Conservation (phyloP, 805 yeast species). For the Saturnispora saitoi region DNA sequence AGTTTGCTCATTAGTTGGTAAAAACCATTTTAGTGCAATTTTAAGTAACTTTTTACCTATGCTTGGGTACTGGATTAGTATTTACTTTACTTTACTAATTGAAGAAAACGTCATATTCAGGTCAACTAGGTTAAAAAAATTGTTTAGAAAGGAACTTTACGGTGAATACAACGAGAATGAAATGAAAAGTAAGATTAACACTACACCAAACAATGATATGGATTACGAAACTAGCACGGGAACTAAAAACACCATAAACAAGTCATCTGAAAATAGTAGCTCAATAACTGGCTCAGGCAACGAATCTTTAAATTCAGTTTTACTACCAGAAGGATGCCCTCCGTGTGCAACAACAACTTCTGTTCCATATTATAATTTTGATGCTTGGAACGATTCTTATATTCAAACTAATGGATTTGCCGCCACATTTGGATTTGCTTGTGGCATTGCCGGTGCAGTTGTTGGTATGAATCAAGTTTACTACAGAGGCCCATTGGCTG, state of each 20-base stretch:
- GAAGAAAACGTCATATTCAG: constrained; percentile 73
- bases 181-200: not conserved
- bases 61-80: constrained; percentile 88
- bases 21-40: constrained; percentile 61
- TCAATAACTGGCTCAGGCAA: not conserved
- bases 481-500: constrained; percentile 71
- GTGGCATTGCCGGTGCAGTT: constrained; percentile 76
- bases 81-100: constrained; percentile 60
- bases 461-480: constrained; percentile 85
- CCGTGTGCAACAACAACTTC: constrained; percentile 14
- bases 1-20: constrained; percentile 68
- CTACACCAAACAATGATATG: not conserved
- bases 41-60: constrained; percentile 78
- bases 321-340: constrained; percentile 8
- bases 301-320: not conserved
- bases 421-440: constrained; percentile 52
- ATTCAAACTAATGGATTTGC: constrained; percentile 66
- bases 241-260: not conserved
- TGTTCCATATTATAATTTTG: constrained; percentile 55
- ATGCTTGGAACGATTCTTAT: constrained; percentile 56
- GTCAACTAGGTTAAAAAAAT: constrained; percentile 31
- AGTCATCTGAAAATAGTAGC: not conserved
- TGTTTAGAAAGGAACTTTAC: constrained; percentile 37
- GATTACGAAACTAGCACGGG: not conserved
- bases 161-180: constrained; percentile 1